These are phyloP conservation scores for Neolentinus lepideus DNA, from an alignment of 1,284 basidiomycete species.

Conservation along the genomic window DNA sequence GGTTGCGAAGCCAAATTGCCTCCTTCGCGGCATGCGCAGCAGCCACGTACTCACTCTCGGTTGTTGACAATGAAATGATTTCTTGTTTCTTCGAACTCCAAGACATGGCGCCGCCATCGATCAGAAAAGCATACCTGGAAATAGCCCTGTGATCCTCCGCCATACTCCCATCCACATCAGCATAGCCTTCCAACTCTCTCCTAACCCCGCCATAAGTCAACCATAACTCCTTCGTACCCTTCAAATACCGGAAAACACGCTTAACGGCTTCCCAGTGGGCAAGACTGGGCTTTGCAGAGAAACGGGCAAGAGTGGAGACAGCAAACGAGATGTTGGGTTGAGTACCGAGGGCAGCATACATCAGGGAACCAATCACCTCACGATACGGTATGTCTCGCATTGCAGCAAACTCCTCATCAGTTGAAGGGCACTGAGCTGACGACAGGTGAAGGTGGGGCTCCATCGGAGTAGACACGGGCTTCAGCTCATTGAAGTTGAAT, in stretches of 20 bases:
- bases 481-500: constrained; percentile 17
- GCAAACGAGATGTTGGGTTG: constrained; percentile 17
- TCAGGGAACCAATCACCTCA: constrained; percentile 15
- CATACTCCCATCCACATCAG: constrained; percentile 16
- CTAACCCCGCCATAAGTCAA: constrained; percentile 8
- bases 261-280: constrained; percentile 15
- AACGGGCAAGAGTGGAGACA: constrained; percentile 12
- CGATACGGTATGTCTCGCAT: constrained; percentile 19
- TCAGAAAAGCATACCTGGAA: constrained; percentile 15
- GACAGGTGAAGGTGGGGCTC: too few relatives aligned
- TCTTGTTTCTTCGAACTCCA: constrained; percentile 16
- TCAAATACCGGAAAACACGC: constrained; percentile 16
- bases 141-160: constrained; percentile 10
- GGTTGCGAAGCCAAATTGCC: too few relatives aligned
- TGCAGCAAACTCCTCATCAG: constrained; percentile 10
- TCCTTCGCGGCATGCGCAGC: too few relatives aligned
- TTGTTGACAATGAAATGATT: constrained; percentile 16
- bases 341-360: constrained; percentile 10
- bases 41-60: too few relatives aligned
- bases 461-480: constrained; percentile 17
- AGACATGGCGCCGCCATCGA: constrained; percentile 12
- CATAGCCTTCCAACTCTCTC: constrained; percentile 8
- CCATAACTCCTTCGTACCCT: constrained; percentile 11
- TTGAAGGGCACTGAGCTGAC: constrained; percentile 4
- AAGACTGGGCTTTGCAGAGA: constrained; percentile 9